Base-by-base conservation (phyloP, 164 flowering plant species). In the Warburgia ugandensis region DNA sequence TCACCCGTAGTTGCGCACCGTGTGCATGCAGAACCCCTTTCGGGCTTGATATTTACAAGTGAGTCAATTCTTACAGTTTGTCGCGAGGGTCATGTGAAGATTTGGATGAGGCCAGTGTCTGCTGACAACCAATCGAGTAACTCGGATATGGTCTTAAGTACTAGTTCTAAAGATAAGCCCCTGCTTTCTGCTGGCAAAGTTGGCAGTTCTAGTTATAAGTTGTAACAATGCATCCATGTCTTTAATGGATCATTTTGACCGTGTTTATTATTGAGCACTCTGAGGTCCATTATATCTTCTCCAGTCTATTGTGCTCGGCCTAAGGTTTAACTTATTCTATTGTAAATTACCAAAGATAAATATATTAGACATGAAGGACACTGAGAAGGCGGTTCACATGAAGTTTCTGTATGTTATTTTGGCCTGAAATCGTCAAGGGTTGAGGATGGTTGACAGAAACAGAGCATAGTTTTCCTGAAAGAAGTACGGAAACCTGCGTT, bases 1-100 rank as follows among this genome's bases (percentile, higher is more conserved):
- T 86, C 96, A 4, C 97, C 99, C 3, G 48, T 84, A 30, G 88
- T 83, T 28, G 79, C 82, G 25, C 99, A 94, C 54, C 97, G 95
- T 19, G 96, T 86, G 16, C 92, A 88, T 62, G 69, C 81, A 0
- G 97, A 94, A 40, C 97, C 97, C 30, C 88, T 94, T 30, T 94
- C 99, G 9, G 95, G 94, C 48, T 52, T 94, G 69, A 50, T 76
- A 41, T 94, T 94, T 53, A 84, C 94, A 16, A 80, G 65, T 45
- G 92, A 94, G 54, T 94, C 97, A 6, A 72, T 86, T 35, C 76
- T 94, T 25, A 94, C 96, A 5, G 79, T 60, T 4, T 86, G 92
- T 64, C 79, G 97, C 26, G 99, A 94, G 45, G 99, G 99, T 14
- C 92, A 86, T 53, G 68, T 81, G 33, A 89, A 94, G 68, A 66